phyloP scores from a whole-genome alignment of 2,329 filamentous ascomycete genomes.

The Xylariaceae sp. region DNA sequence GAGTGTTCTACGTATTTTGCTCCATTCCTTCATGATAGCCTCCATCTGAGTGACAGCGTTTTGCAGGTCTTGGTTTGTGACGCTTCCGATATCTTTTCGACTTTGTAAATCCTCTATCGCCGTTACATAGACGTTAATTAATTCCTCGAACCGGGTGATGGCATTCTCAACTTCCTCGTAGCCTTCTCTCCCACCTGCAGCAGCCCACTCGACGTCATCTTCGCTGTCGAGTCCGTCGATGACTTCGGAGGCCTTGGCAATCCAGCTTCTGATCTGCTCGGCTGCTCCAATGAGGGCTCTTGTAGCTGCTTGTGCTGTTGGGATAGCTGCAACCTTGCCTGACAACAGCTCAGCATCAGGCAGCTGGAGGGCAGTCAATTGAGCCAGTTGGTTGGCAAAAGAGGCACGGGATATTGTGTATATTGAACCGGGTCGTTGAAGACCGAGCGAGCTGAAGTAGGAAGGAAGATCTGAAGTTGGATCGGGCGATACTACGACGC shows the following conservation, averaged over 20 bases:
- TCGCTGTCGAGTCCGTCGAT: constrained; percentile 86
- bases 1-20: constrained; percentile 71
- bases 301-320: constrained; percentile 78
- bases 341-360: constrained; percentile 82
- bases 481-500: constrained; percentile 34
- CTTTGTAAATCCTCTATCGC: constrained; percentile 90
- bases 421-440: constrained; percentile 75
- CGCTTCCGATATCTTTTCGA: constrained; percentile 68
- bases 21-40: constrained; percentile 77
- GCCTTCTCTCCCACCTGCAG: constrained; percentile 77
- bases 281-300: constrained; percentile 81
- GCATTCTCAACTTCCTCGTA: constrained; percentile 69
- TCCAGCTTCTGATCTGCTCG: constrained; percentile 92
- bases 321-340: constrained; percentile 77
- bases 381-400: constrained; percentile 87
- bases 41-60: constrained; percentile 86
- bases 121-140: constrained; percentile 88
- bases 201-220: constrained; percentile 97
- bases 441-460: constrained; percentile 64
- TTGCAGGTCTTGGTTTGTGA: constrained; percentile 68
- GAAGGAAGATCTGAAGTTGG: constrained; percentile 50
- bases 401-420: constrained; percentile 90
- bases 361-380: constrained; percentile 84
- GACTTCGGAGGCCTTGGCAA: constrained; percentile 85
- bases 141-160: constrained; percentile 77